Conservation (phyloP, 169 alveolate species). For the Plasmodium billcollinsi region DNA sequence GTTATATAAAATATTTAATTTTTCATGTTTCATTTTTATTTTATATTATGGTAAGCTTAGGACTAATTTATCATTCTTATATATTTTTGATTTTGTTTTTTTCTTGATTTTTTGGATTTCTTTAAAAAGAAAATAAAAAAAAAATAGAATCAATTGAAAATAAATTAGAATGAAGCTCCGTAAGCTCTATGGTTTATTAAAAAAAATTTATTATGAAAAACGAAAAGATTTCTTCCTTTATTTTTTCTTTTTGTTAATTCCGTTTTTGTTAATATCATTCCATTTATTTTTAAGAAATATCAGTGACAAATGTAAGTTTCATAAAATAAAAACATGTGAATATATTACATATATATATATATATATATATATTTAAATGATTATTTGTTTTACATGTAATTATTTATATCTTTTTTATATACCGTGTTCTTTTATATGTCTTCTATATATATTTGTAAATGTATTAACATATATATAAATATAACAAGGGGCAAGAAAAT, state of each 20-base stretch:
- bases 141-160: conserved; percentile 8
- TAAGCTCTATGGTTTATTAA: conserved; percentile 55
- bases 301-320: conserved; percentile 68
- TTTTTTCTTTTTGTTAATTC: conserved; percentile 68
- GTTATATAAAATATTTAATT: no score
- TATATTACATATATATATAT: neutral
- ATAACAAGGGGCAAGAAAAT: no score
- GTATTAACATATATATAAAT: no score
- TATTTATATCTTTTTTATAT: no score
- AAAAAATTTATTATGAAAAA: conserved; percentile 63
- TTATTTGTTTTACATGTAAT: neutral
- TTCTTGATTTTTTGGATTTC: neutral
- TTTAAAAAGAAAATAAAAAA: no score
- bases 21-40: no score
- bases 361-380: neutral
- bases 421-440: no score
- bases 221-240: conserved; percentile 51
- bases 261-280: conserved; percentile 52
- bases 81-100: neutral
- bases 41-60: no score
- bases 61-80: no score
- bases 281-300: conserved; percentile 47
- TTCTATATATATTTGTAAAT: no score
- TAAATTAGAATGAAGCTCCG: conserved; percentile 56
- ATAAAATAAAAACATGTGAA: neutral